phyloP scores from a whole-genome alignment of 805 yeast genomes.

The Starmerella kuoi region DNA sequence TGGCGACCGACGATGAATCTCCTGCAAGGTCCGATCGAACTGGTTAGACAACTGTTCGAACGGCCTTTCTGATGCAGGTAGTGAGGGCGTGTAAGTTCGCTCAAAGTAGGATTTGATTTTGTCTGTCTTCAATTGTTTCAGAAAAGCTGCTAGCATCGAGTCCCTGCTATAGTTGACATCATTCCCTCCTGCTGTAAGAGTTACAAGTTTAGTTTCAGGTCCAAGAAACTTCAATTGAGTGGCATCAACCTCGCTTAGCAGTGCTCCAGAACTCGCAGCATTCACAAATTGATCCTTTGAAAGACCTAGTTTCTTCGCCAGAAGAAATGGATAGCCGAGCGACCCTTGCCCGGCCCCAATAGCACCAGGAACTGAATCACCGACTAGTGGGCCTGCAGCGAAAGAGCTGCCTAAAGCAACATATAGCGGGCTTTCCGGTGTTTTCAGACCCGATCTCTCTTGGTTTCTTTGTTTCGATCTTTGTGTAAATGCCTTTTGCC shows the following conservation, averaged over 20 bases:
- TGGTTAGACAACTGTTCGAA: not conserved
- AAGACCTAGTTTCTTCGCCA: slow-evolving; percentile 6
- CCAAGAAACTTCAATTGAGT: slow-evolving; percentile 4
- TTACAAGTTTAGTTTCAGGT: slow-evolving; percentile 6
- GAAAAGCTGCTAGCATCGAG: not conserved
- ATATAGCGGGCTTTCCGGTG: too few relatives aligned
- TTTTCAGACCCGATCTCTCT: too few relatives aligned
- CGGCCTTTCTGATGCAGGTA: slow-evolving; percentile 1
- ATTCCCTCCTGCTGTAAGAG: slow-evolving; percentile 12
- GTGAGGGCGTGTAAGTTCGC: not conserved
- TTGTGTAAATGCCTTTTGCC: too few relatives aligned
- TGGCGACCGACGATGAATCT: slow-evolving; percentile 5
- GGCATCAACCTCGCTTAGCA: not conserved
- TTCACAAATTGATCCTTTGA: not conserved
- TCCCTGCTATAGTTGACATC: slow-evolving; percentile 11
- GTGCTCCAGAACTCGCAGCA: slow-evolving; percentile 11
- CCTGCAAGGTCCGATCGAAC: not conserved
- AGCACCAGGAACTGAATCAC: not conserved
- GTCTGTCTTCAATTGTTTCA: not conserved
- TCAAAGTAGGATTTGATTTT: not conserved
- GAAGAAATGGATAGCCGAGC: slow-evolving; percentile 5
- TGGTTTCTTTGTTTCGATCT: too few relatives aligned
- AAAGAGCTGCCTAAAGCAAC: slow-evolving; percentile 15
- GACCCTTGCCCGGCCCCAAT: slow-evolving; percentile 7
- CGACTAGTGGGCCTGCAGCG: slow-evolving; percentile 12